Evolutionary conservation across 2,329 filamentous ascomycete species (phyloP).

Genomic region (Dendryphion nanum): DNA sequence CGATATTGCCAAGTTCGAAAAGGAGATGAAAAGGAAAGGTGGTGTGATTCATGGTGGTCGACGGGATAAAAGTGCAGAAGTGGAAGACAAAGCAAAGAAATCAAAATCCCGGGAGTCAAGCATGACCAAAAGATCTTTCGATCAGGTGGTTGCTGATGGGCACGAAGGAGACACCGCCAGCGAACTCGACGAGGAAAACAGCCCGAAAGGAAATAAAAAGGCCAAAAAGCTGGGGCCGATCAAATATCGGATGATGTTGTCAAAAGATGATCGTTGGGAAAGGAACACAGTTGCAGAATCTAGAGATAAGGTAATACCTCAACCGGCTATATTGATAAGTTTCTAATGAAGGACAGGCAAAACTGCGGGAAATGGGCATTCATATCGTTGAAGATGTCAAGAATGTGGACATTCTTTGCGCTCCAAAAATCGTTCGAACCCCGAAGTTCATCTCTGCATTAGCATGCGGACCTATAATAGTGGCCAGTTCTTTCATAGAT

Average conservation of each 20-base stretch:
- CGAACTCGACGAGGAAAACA: constrained; percentile 51
- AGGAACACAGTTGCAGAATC: constrained; percentile 72
- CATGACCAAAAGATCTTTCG: constrained; percentile 46
- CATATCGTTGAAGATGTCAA: constrained; percentile 72
- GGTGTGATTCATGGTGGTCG: constrained; percentile 59
- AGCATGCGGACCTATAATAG: constrained; percentile 73
- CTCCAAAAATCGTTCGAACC: constrained; percentile 82
- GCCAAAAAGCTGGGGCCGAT: constrained; percentile 58
- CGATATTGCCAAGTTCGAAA: constrained; percentile 88
- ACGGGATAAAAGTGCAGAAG: constrained; percentile 40
- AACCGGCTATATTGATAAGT: not conserved
- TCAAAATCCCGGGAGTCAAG: constrained; percentile 33
- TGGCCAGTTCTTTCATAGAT: constrained; percentile 77
- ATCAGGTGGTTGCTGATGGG: constrained; percentile 40
- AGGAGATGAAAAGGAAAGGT: constrained; percentile 81
- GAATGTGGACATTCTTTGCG: constrained; percentile 81
- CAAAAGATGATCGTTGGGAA: constrained; percentile 81
- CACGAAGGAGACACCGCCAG: constrained; percentile 41
- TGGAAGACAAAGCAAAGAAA: constrained; percentile 34
- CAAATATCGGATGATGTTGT: constrained; percentile 74
- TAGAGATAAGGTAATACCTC: constrained; percentile 69
- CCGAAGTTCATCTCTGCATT: constrained; percentile 90
- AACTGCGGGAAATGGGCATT: constrained; percentile 80
- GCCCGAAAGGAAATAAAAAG: constrained; percentile 62
- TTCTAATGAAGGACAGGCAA: no score